phyloP scores from a whole-genome alignment of 805 yeast species.

The Saturnispora bothae region DNA sequence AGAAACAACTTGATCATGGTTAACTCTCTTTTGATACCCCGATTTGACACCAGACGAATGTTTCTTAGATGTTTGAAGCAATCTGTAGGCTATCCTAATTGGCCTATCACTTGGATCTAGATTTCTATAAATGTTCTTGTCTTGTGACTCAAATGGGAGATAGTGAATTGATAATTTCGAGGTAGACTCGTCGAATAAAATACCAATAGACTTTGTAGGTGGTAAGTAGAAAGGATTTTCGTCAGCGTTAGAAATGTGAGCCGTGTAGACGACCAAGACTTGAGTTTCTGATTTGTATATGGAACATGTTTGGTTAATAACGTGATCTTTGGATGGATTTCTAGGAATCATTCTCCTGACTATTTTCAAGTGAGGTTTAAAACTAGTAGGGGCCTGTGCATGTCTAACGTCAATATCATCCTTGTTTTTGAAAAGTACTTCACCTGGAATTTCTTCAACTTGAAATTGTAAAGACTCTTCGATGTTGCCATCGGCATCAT shows the following conservation, averaged over 20 bases:
- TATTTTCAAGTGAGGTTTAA: constrained; percentile 36
- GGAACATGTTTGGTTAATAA: constrained; percentile 78
- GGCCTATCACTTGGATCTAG: constrained; percentile 47
- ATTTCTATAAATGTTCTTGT: constrained; percentile 19
- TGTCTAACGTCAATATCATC: constrained; percentile 33
- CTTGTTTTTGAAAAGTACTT: constrained; percentile 22
- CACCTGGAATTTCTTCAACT: constrained; percentile 13
- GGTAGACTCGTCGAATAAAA: constrained; percentile 35
- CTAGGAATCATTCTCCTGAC: constrained; percentile 88
- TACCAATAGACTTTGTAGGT: constrained; percentile 66
- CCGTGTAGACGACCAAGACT: constrained; percentile 60
- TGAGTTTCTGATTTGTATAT: constrained; percentile 29
- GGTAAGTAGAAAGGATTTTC: constrained; percentile 88
- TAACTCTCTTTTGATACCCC: constrained; percentile 82
- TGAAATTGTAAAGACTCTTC: constrained; percentile 21
- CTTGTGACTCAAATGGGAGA: constrained; percentile 41
- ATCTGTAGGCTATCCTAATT: constrained; percentile 70
- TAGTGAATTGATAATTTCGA: constrained; percentile 61
- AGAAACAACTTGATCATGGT: constrained; percentile 78
- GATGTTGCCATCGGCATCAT: constrained; percentile 21
- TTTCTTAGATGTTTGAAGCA: constrained; percentile 68
- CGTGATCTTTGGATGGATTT: constrained; percentile 75
- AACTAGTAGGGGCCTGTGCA: constrained; percentile 24
- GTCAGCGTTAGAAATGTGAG: constrained; percentile 51
- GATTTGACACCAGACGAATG: constrained; percentile 76